Base-by-base conservation (phyloP, 257 asterid species). In the Fraxinus excelsior region DNA sequence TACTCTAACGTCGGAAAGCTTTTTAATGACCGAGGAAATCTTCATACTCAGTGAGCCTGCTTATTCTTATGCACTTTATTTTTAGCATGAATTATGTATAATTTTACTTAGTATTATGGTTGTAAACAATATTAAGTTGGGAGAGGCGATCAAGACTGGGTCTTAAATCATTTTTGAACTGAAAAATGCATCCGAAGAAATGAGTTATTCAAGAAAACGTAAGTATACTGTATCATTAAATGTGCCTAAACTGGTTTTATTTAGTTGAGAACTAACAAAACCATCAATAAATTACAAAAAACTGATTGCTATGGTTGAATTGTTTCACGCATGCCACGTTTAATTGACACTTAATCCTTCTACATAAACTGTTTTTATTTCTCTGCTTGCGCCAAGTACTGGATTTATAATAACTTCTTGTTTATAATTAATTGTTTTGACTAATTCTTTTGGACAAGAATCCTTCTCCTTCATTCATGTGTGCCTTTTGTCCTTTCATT, bases 1-100 rank as follows among this genome's bases (percentile, higher is more conserved):
- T 84, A 89, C 82, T 85, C 97, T n/a, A 94, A 92, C 72, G 79
- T 87, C 25, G 88, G 82, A 76, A 83, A 71, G 53, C 28, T 77
- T 70, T 78, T 82, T 8, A 76, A 76, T 38, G 67, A 75, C 75
- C 83, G 72, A 34, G 87, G 90, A 42, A 60, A 29, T 77, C 38
- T 77, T 79, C 89, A 85, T 75, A 74, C 69, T 68, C 90, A 85
- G 97, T 92, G 85, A 84, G 90, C 78, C 64, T 11, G 7, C 10
- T 26, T 62, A 62, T 62, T 62, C 68, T 62, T 62, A 2, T 62
- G 6, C 68, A 8, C 28, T 58, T 58, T 58, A 58, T 58, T 58
- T 35, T 56, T 68, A 34, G 76, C 64, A 37, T 40, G 60, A 78
- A 67, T 23, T 72, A 21, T 68, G 53, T 23, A 25, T 40, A 19